phyloP scores from a whole-genome alignment of 169 alveolate genomes.

The Eimeria praecox region DNA sequence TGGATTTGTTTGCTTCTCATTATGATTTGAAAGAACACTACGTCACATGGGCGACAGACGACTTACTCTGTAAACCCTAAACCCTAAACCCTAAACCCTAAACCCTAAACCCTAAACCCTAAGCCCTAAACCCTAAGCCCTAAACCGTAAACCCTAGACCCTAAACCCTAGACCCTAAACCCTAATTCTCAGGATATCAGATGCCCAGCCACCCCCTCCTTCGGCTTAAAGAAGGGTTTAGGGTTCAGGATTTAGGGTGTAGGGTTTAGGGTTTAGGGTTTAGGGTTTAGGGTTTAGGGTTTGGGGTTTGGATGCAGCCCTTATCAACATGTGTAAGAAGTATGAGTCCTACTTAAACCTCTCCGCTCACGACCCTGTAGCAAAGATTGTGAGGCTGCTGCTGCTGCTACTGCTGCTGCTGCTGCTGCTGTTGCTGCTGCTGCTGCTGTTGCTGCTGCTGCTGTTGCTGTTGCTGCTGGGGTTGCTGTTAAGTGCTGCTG shows the following conservation, averaged over 20 bases:
- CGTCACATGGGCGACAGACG: constrained; percentile 29
- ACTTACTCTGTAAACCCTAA: background rate
- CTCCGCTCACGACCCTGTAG: constrained; percentile 88
- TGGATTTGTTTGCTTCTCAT: constrained; percentile 29
- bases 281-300: constrained; percentile 18
- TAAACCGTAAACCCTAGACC: no score
- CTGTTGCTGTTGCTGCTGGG: background rate
- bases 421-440: constrained; percentile 44
- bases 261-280: background rate
- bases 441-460: background rate
- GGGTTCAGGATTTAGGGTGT: constrained; percentile 5
- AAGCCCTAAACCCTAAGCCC: constrained; percentile 22
- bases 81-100: constrained; percentile 24
- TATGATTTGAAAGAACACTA: constrained; percentile 42
- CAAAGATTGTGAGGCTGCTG: constrained; percentile 62
- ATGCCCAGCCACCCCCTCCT: background rate
- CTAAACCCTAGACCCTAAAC: constrained; percentile 6
- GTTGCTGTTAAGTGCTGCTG: constrained; percentile 18
- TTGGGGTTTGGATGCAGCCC: constrained; percentile 31
- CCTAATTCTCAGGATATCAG: background rate
- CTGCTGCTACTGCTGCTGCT: constrained; percentile 45
- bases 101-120: constrained; percentile 1
- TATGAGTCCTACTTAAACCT: constrained; percentile 81
- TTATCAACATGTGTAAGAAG: constrained; percentile 60
- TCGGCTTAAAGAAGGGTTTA: background rate